phyloP scores from a whole-genome alignment of 1,284 basidiomycete genomes.

The Termitomyces sp. region DNA sequence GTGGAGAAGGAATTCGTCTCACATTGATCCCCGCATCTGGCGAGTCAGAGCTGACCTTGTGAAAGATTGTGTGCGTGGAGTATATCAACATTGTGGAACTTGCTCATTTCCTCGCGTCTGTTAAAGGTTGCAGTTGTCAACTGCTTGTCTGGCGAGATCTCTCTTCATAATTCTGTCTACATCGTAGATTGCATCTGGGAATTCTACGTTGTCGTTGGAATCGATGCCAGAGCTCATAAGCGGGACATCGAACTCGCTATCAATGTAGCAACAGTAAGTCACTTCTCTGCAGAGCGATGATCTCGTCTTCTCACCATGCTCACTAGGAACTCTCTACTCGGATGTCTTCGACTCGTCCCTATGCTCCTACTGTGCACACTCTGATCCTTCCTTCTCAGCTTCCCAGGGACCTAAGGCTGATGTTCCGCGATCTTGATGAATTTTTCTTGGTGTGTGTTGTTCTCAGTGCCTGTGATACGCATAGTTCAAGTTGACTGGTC shows the following conservation, averaged over 20 bases:
- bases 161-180: slow-evolving; percentile 41
- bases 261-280: slow-evolving; percentile 46
- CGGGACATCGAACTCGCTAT: slow-evolving; percentile 58
- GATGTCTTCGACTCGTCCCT: slow-evolving; percentile 51
- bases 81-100: background rate
- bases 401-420: slow-evolving; percentile 60
- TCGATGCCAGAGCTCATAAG: slow-evolving; percentile 52
- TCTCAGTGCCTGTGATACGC: slow-evolving; percentile 4
- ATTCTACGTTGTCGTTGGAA: slow-evolving; percentile 70
- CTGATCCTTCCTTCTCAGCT: slow-evolving; percentile 67
- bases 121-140: slow-evolving; percentile 28
- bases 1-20: slow-evolving; percentile 46
- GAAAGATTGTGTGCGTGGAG: slow-evolving; percentile 35
- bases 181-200: slow-evolving; percentile 74
- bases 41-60: slow-evolving; percentile 37
- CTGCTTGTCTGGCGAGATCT: slow-evolving; percentile 27
- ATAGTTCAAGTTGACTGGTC: slow-evolving; percentile 6
- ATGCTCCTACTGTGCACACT: slow-evolving; percentile 64
- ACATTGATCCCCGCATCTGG: slow-evolving; percentile 50
- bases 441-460: slow-evolving; percentile 42
- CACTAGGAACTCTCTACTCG: slow-evolving; percentile 48
- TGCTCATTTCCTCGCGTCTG: background rate
- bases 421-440: slow-evolving; percentile 65
- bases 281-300: background rate
- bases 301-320: slow-evolving; percentile 2